Conservation (phyloP, 2,329 filamentous ascomycete species). For the Ceratocystis variospora region DNA sequence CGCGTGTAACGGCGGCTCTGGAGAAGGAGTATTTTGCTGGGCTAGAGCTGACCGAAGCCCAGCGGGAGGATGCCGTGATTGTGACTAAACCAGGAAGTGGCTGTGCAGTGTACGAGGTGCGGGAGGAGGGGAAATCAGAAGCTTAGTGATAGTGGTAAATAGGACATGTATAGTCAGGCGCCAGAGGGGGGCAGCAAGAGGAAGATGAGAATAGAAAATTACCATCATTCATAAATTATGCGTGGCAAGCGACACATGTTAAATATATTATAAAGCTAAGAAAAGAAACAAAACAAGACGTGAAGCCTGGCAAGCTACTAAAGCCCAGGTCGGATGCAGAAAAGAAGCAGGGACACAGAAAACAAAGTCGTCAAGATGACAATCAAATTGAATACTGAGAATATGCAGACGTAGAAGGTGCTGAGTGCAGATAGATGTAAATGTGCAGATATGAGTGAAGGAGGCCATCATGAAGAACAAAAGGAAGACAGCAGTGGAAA, state of each 20-base stretch:
- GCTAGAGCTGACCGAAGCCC: slow-evolving; percentile 35
- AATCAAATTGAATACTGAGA: too few species aligned
- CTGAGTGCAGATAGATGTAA: background rate
- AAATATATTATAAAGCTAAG: slow-evolving; percentile 1
- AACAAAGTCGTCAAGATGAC: background rate
- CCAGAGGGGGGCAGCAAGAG: background rate
- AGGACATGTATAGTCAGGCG: background rate
- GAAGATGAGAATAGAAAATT: background rate
- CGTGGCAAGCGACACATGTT: background rate
- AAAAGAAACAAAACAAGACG: background rate
- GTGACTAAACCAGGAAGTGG: slow-evolving; percentile 78
- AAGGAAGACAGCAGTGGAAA: background rate
- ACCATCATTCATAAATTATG: background rate
- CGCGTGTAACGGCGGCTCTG: slow-evolving; percentile 62
- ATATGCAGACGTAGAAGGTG: background rate
- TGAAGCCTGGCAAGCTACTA: background rate
- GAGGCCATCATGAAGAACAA: background rate
- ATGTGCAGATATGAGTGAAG: background rate
- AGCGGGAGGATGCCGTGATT: slow-evolving; percentile 66
- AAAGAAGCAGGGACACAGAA: background rate
- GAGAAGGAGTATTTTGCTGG: slow-evolving; percentile 70
- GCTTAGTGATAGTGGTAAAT: background rate
- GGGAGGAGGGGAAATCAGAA: background rate
- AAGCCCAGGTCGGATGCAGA: background rate
- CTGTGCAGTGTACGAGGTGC: slow-evolving; percentile 26